Conservation (phyloP, 2,329 filamentous ascomycete species). For the Ampelomyces quisqualis region DNA sequence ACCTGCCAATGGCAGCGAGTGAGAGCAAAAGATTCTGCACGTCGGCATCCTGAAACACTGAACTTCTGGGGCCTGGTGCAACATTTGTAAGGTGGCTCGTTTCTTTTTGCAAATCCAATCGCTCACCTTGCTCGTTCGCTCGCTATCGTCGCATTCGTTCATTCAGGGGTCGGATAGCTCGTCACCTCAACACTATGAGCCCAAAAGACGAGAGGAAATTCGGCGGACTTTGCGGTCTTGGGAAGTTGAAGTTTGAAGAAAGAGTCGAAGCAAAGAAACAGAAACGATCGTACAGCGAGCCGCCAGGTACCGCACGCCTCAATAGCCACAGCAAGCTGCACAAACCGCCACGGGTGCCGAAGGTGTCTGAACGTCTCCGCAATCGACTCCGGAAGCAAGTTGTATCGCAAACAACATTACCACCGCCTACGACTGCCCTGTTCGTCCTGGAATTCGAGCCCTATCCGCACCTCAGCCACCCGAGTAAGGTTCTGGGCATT, state of each 20-base stretch:
- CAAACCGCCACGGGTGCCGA: conserved; percentile 17
- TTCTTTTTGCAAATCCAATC: not conserved
- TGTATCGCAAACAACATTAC: not conserved
- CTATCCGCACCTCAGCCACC: conserved; percentile 22
- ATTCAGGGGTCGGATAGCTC: not conserved
- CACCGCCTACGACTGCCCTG: not conserved
- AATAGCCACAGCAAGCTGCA: conserved; percentile 14
- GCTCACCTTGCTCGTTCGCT: not conserved
- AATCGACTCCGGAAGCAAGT: conserved; percentile 14
- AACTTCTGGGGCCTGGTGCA: too few relatives aligned
- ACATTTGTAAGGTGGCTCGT: too few relatives aligned
- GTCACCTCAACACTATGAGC: conserved; percentile 8
- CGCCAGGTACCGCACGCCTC: conserved; percentile 3
- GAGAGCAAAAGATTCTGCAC: too few relatives aligned
- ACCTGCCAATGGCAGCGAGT: too few relatives aligned
- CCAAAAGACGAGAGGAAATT: conserved; percentile 9
- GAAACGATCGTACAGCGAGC: conserved; percentile 10
- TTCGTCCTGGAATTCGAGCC: conserved; percentile 25
- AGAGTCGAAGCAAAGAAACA: conserved; percentile 9
- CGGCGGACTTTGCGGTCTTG: conserved; percentile 13
- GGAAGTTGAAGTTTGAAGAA: conserved; percentile 15
- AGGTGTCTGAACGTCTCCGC: conserved; percentile 11
- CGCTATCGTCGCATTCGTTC: too few relatives aligned
- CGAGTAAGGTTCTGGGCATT: conserved; percentile 23
- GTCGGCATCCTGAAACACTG: too few relatives aligned